phyloP scores from a whole-genome alignment of 2,329 filamentous ascomycete species.

The Lasiodiplodia citricola region DNA sequence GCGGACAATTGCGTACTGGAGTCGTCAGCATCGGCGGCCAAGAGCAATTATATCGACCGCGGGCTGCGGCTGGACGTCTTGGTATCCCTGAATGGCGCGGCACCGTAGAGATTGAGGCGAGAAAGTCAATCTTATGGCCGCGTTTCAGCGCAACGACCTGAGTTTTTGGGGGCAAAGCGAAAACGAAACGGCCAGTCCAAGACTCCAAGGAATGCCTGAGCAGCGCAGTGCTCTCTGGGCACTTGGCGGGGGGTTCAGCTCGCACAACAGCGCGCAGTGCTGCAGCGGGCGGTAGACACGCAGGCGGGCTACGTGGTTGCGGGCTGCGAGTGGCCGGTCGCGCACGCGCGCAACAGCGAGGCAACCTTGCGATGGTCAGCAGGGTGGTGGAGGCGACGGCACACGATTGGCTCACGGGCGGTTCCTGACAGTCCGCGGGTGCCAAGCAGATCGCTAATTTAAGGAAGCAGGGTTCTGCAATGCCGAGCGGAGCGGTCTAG shows the following conservation, averaged over 20 bases:
- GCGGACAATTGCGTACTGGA: conserved; percentile 1
- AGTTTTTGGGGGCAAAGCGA: neutral
- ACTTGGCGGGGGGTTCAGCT: conserved; percentile 19
- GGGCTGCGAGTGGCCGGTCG: conserved; percentile 17
- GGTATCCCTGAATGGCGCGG: conserved; percentile 21
- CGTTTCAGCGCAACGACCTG: conserved; percentile 14
- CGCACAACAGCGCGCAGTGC: conserved; percentile 4
- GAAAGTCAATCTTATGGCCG: conserved; percentile 12
- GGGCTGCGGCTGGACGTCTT: neutral
- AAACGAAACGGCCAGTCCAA: conserved; percentile 8
- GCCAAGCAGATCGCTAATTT: conserved; percentile 23
- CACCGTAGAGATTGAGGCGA: conserved; percentile 11
- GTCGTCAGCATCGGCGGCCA: conserved; percentile 1
- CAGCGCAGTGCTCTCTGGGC: conserved; percentile 1
- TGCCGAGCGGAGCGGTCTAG: conserved; percentile 9
- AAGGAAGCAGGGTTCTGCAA: conserved; percentile 12
- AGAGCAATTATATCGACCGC: conserved; percentile 12
- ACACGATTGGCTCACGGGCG: neutral
- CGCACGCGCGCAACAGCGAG: conserved; percentile 18
- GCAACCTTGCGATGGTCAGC: conserved; percentile 12
- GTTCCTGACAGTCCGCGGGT: conserved; percentile 8
- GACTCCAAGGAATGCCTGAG: conserved; percentile 14
- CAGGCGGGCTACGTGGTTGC: neutral
- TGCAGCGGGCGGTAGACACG: neutral
- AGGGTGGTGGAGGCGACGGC: neutral